A percentile compares a stretch with the other conserved stretches of the same genome.
Evolutionary conservation across 345 rosid species (phyloP).

Genomic region (Melaleuca quinquenervia): DNA sequence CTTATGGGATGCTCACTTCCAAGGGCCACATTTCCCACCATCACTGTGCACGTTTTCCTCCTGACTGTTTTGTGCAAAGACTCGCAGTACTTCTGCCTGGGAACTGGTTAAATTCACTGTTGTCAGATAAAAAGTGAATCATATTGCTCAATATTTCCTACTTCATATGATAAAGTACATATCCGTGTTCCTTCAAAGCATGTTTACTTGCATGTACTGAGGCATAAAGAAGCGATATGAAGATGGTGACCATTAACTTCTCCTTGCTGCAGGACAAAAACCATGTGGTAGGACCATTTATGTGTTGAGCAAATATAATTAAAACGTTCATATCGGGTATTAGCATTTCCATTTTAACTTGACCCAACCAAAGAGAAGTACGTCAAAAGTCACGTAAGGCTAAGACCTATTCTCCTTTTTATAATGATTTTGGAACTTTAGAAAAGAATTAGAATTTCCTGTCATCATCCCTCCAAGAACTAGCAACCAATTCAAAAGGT

Average conservation of each 20-base stretch:
- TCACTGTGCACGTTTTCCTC: conserved; percentile 84
- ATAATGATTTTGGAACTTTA: not conserved
- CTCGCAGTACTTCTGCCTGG: conserved; percentile 90
- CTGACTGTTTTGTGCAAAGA: conserved; percentile 78
- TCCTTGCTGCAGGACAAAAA: not conserved
- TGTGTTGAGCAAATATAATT: not conserved
- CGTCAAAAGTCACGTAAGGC: not conserved
- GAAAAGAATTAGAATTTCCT: not conserved
- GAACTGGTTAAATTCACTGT: conserved; percentile 34
- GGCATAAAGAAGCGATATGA: not conserved
- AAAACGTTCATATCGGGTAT: not conserved
- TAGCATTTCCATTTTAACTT: not conserved
- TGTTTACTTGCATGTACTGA: not conserved
- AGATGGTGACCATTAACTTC: not conserved
- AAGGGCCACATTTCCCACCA: conserved; percentile 90
- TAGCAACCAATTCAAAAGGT: not conserved
- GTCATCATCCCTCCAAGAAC: not conserved
- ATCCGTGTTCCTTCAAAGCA: not conserved
- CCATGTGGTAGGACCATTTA: not conserved
- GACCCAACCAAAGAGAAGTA: not conserved
- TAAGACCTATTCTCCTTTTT: not conserved
- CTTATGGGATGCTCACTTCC: conserved; percentile 94
- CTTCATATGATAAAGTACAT: not conserved
- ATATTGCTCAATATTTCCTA: not conserved
- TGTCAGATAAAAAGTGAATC: not conserved